Conservation (phyloP, 2,329 filamentous ascomycete genomes). For the Colletotrichum endophyticum region DNA sequence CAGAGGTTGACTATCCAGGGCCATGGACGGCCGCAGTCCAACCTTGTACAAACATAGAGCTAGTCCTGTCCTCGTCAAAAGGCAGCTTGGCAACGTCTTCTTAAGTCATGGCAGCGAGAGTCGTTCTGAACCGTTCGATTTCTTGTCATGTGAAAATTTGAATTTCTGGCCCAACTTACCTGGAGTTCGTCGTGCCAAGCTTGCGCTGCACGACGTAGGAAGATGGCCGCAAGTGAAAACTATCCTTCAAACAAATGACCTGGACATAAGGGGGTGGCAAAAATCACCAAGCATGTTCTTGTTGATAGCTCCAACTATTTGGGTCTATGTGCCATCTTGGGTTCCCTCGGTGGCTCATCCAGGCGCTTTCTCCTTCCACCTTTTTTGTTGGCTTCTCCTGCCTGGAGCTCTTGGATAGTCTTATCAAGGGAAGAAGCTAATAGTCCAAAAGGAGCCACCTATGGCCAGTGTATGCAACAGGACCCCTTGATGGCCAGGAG, state of each 20-base stretch:
- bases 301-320: background rate
- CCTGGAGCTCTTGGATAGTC: background rate
- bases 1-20: background rate
- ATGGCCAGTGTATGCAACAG: background rate
- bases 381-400: background rate
- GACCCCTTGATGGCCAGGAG: background rate
- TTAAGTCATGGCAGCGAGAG: background rate
- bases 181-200: background rate
- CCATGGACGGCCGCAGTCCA: background rate
- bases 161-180: background rate
- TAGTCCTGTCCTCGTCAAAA: background rate
- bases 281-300: background rate
- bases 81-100: background rate
- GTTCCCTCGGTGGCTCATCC: background rate
- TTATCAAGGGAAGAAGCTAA: background rate
- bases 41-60: too few species aligned
- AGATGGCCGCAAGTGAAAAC: background rate
- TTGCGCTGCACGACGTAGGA: background rate
- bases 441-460: background rate
- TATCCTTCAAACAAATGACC: background rate
- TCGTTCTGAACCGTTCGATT: background rate
- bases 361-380: background rate
- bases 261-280: background rate
- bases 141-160: background rate
- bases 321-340: background rate